These are phyloP conservation scores for Aristolochia contorta DNA, from an alignment of 164 flowering plant species.

Conservation along the genomic window DNA sequence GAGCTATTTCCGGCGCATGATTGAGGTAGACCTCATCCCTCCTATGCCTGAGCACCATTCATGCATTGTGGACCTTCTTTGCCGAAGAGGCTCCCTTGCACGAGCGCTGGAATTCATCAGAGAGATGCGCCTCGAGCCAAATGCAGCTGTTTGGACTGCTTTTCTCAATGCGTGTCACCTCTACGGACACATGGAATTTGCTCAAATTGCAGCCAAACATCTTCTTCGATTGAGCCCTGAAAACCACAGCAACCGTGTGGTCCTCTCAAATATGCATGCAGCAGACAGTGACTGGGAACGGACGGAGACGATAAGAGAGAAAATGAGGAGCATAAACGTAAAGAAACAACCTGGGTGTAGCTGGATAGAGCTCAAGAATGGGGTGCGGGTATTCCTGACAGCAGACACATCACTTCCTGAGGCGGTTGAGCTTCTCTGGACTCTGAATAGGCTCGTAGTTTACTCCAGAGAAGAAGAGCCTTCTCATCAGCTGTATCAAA, in stretches of 20 bases:
- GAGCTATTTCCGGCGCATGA: constrained; percentile 13
- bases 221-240: constrained; percentile 6
- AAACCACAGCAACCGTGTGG: constrained; percentile 4
- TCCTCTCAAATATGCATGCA: constrained; percentile 12
- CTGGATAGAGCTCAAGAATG: constrained; percentile 20
- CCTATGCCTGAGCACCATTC: constrained; percentile 15
- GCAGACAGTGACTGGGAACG: constrained; percentile 8
- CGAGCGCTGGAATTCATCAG: constrained; percentile 13
- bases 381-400: constrained; percentile 16
- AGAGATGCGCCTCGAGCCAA: constrained; percentile 11
- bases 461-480: too few species aligned
- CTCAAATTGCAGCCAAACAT: constrained; percentile 8
- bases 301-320: constrained; percentile 6
- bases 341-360: constrained; percentile 21
- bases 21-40: constrained; percentile 3
- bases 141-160: constrained; percentile 13
- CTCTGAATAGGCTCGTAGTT: constrained; percentile 2
- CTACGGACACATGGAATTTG: constrained; percentile 11
- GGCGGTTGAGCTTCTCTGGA: constrained; percentile 8
- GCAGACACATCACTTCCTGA: constrained; percentile 15
- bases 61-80: constrained; percentile 23
- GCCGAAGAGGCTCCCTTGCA: constrained; percentile 11
- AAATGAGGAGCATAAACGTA: constrained; percentile 5
- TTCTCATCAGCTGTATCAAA: too few species aligned
- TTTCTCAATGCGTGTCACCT: constrained; percentile 11